Percentiles rank a stretch among this genome's conserved stretches.
phyloP scores from a whole-genome alignment of 768 basidiomycete species.

The Tubosaeta brunneosetosa region DNA sequence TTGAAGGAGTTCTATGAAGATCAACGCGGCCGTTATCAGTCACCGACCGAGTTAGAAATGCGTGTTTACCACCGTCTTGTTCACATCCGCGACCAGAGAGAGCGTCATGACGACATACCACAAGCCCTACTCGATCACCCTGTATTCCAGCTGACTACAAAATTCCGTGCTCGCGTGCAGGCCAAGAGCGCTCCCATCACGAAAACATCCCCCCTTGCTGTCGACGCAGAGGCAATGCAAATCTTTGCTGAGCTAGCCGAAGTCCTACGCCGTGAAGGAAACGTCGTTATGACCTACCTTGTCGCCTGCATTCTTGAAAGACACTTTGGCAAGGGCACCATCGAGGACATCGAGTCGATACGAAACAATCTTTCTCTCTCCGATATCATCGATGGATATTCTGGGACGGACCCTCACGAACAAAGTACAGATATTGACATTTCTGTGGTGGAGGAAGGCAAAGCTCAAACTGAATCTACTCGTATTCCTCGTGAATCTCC shows the following conservation, averaged over 20 bases:
- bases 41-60: conserved; percentile 91
- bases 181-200: conserved; percentile 68
- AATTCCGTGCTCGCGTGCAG: conserved; percentile 78
- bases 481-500: conserved; percentile 1
- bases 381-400: conserved; percentile 68
- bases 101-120: conserved; percentile 72
- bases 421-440: conserved; percentile 25
- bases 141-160: conserved; percentile 76
- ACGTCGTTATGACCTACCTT: conserved; percentile 73
- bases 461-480: conserved; percentile 9
- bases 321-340: conserved; percentile 78
- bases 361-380: conserved; percentile 51
- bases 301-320: conserved; percentile 85
- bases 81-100: conserved; percentile 81
- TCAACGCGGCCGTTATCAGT: conserved; percentile 59
- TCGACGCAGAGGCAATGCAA: conserved; percentile 62
- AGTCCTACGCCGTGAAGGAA: conserved; percentile 62
- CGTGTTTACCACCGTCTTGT: conserved; percentile 90
- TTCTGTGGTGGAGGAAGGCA: conserved; percentile 18
- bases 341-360: conserved; percentile 69
- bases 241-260: conserved; percentile 58
- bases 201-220: conserved; percentile 58
- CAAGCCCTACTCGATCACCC: conserved; percentile 62
- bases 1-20: conserved; percentile 94
- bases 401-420: conserved; percentile 20